Base-by-base conservation (phyloP, 345 rosid genomes). In the Populus euphratica region DNA sequence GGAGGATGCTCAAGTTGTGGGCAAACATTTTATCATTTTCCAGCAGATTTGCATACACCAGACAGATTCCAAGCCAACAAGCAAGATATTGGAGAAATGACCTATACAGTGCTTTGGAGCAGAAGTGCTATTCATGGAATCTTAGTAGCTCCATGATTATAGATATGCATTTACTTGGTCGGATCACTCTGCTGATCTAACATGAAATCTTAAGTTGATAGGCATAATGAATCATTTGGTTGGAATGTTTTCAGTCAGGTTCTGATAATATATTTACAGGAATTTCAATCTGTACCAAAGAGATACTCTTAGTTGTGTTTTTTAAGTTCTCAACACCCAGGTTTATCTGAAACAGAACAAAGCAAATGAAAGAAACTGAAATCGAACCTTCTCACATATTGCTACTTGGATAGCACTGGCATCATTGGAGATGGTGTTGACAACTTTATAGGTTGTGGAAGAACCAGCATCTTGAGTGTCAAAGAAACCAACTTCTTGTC, bases 351-450 rank as follows among this genome's bases (percentile, higher is more conserved):
- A 17, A 49, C 20, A 25, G 29, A 27, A 72, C 7, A 21, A 18
- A 20, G 68, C 27, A 6, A 35, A 43, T 35, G 29, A 56, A 14
- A 16, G 36, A 16, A 2, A 35, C 20, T n/a, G 31, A 49, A 77
- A 35, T 21, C 64, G 2, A 13, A 91, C 94, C 92, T 89, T 91
- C 21, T 88, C 92, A 38, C 89, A 85, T 47, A 91, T 87, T 76
- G 89, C 88, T 70, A 87, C 94, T 87, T 91, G 92, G 73, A 91
- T 88, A 31, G 90, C 64, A 84, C 80, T 91, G 76, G 94, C 88
- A 82, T 91, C 92, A 14, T 81, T 79, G 23, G 94, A 89, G 73
- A 91, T 84, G 25, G 90, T 88, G 8, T 87, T 84, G 68, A 91
- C 88, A 62, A 91, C 91, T 87, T 87, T 86, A 73, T 80, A 88